A percentile compares a stretch with the other conserved stretches of the same genome.
Evolutionary conservation across 768 basidiomycete species (phyloP).

Genomic region (Exsudoporus frostii): DNA sequence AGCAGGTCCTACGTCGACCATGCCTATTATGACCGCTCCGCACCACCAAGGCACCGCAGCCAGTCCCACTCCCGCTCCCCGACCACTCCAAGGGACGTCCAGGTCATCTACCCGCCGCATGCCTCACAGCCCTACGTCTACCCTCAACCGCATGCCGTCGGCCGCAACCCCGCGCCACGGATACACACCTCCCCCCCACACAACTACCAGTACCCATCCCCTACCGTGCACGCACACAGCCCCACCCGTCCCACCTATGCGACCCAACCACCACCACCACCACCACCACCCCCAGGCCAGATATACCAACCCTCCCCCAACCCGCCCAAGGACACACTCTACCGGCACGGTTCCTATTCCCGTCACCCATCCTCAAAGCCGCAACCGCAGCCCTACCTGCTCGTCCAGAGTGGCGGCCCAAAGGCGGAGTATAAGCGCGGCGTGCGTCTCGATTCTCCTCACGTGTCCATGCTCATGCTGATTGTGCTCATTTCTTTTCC

Average conservation of each 20-base stretch:
- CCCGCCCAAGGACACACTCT: conserved; percentile 15
- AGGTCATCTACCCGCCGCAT: conserved; percentile 15
- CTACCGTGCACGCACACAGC: conserved; percentile 3
- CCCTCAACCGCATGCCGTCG: conserved; percentile 12
- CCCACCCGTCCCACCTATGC: conserved; percentile 17
- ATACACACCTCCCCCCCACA: conserved; percentile 17
- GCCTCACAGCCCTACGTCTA: conserved; percentile 12
- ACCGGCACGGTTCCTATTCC: conserved; percentile 18
- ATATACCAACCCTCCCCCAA: conserved; percentile 17
- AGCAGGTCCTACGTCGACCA: conserved; percentile 26
- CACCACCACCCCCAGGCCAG: conserved; percentile 30
- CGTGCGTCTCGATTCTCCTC: conserved; percentile 20
- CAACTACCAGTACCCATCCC: conserved; percentile 19
- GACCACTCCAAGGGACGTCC: conserved; percentile 13
- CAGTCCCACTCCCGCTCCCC: conserved; percentile 27
- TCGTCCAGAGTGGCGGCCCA: conserved; percentile 26
- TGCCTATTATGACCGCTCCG: conserved; percentile 14
- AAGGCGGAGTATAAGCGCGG: conserved; percentile 32
- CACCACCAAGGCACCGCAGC: conserved; percentile 18
- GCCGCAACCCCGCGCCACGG: conserved; percentile 17
- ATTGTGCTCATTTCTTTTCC: conserved; percentile 8
- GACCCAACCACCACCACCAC: too few relatives aligned
- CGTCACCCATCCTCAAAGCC: conserved; percentile 23
- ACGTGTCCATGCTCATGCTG: conserved; percentile 14
- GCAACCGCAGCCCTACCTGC: conserved; percentile 25